Percentiles rank a stretch among this genome's conserved stretches.
phyloP scores from a whole-genome alignment of 768 basidiomycete species.

The Lactifluus subvellereus region DNA sequence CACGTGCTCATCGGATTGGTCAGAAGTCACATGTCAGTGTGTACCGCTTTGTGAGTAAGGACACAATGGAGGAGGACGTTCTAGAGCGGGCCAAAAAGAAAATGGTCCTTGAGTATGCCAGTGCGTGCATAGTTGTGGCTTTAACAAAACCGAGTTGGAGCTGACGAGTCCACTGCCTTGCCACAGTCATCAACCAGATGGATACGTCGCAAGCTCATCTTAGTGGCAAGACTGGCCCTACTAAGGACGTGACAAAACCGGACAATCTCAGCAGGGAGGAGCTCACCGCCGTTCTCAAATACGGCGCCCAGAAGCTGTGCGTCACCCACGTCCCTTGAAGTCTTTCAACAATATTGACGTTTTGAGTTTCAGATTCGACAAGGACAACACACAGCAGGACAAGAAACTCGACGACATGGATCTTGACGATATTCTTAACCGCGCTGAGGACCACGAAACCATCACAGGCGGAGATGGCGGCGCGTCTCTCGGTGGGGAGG shows the following conservation, averaged over 20 bases:
- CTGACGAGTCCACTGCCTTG: not conserved
- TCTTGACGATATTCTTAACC: conserved; percentile 94
- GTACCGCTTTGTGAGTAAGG: conserved; percentile 97
- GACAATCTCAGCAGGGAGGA: conserved; percentile 94
- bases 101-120: conserved; percentile 99
- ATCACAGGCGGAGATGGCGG: conserved; percentile 77
- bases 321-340: conserved; percentile 28
- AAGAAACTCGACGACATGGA: conserved; percentile 99
- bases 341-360: conserved; percentile 21
- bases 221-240: conserved; percentile 58
- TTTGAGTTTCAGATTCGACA: conserved; percentile 71
- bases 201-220: conserved; percentile 97
- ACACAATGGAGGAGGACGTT: conserved; percentile 99
- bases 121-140: conserved; percentile 47
- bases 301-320: conserved; percentile 96
- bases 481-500: conserved; percentile 94
- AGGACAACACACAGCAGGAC: conserved; percentile 87
- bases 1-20: conserved; percentile 96
- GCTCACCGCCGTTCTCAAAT: conserved; percentile 94
- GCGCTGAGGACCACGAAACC: conserved; percentile 97
- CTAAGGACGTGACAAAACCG: conserved; percentile 66
- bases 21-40: conserved; percentile 99
- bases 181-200: conserved; percentile 97
- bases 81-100: conserved; percentile 98
- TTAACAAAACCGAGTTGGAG: not conserved